Evolutionary conservation across 1,139 yeast genomes (phyloP).

Genomic region (Yamadazyma dendronema): DNA sequence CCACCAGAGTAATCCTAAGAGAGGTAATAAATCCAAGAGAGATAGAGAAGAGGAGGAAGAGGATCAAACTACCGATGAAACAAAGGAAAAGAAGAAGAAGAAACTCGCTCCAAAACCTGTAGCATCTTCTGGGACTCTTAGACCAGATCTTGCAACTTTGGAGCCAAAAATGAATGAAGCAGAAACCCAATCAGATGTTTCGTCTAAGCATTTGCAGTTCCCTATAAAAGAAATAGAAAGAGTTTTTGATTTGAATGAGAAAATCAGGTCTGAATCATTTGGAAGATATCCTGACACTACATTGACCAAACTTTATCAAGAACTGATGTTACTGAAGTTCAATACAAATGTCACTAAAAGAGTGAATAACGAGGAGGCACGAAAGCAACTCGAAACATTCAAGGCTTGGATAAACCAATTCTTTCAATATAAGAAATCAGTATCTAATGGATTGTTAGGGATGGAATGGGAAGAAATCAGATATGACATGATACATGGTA

Average conservation of each 20-base stretch:
- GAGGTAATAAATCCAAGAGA: constrained; percentile 32
- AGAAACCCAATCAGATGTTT: neutral
- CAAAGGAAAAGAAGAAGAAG: constrained; percentile 13
- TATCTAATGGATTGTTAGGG: constrained; percentile 38
- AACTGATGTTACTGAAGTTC: neutral
- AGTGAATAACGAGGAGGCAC: constrained; percentile 19
- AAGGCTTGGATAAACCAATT: constrained; percentile 35
- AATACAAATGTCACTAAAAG: constrained; percentile 1
- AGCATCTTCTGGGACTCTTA: neutral
- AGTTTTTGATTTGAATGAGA: neutral
- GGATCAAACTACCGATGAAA: constrained; percentile 9
- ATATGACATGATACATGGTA: constrained; percentile 37
- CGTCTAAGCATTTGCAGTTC: neutral
- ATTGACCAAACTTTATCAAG: neutral
- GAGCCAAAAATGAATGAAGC: neutral
- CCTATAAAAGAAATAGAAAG: neutral
- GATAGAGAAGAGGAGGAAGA: constrained; percentile 23
- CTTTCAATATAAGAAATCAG: constrained; percentile 40
- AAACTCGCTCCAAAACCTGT: neutral
- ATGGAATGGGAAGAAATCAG: constrained; percentile 50
- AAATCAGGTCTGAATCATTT: neutral
- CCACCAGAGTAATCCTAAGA: constrained; percentile 31
- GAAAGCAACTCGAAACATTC: constrained; percentile 25
- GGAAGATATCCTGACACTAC: neutral
- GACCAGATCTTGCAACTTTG: no score